phyloP scores from a whole-genome alignment of 805 yeast genomes.

The Candida awuae region DNA sequence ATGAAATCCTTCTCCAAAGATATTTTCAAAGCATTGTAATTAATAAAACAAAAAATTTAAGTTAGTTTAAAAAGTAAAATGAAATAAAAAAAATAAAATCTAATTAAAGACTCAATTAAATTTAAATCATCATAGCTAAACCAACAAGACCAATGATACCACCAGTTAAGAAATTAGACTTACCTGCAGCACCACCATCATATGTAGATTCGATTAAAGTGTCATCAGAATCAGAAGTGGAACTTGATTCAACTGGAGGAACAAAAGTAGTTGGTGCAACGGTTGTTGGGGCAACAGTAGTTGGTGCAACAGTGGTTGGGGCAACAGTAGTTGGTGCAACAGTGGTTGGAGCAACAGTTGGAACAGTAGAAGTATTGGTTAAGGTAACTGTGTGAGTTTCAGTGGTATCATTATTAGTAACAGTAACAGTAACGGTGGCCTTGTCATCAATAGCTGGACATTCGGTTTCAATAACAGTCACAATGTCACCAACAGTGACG shows the following conservation, averaged over 20 bases:
- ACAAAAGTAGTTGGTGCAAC: conserved; percentile 2
- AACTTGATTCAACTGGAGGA: conserved; percentile 1
- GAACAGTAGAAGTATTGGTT: conserved; percentile 2
- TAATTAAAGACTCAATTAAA: not conserved
- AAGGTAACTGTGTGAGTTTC: not conserved
- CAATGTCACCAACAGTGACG: conserved; percentile 4
- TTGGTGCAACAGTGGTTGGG: conserved; percentile 2
- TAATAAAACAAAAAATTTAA: not conserved
- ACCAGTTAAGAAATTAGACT: conserved; percentile 11
- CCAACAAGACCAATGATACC: conserved; percentile 6
- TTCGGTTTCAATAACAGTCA: conserved; percentile 1
- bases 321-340: conserved; percentile 2
- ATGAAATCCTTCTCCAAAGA: conserved; percentile 8
- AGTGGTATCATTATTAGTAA: conserved; percentile 3
- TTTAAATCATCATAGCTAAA: conserved; percentile 6
- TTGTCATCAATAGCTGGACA: not conserved
- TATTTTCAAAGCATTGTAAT: not conserved
- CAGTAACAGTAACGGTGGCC: conserved; percentile 3
- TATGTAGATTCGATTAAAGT: conserved; percentile 10
- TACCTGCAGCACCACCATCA: conserved; percentile 14
- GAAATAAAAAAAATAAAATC: not conserved
- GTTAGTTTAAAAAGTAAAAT: no score
- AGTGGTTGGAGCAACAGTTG: conserved; percentile 1
- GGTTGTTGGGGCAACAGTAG: conserved; percentile 1
- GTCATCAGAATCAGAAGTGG: conserved; percentile 7